These are phyloP conservation scores for Polygonum maritimum DNA, from an alignment of 148 eudicot genomes.

Conservation along the genomic window DNA sequence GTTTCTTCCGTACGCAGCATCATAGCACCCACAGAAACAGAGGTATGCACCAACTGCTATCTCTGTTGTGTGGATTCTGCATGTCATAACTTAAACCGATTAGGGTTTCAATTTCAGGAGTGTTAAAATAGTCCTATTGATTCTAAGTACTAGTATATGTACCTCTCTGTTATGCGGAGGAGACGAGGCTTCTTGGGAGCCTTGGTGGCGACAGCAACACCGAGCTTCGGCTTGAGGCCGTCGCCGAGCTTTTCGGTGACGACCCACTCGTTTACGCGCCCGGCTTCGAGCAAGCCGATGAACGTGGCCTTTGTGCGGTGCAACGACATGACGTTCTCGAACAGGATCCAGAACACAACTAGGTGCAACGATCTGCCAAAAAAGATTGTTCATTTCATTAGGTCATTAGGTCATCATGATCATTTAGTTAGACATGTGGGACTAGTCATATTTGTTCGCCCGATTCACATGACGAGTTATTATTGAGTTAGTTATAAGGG, in stretches of 20 bases:
- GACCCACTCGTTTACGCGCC: conserved; percentile 78
- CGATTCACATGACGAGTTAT: too few relatives aligned
- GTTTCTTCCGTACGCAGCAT: conserved; percentile 35
- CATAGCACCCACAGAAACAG: conserved; percentile 63
- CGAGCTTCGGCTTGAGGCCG: conserved; percentile 31
- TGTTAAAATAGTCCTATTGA: neutral
- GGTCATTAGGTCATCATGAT: neutral
- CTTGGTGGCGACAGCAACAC: conserved; percentile 11
- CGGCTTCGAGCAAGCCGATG: conserved; percentile 64
- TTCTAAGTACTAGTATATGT: neutral
- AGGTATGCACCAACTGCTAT: conserved; percentile 49
- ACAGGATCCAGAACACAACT: conserved; percentile 63
- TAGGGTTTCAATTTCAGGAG: neutral
- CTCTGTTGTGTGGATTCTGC: conserved; percentile 49
- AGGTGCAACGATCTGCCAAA: conserved; percentile 53
- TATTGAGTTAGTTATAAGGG: too few relatives aligned
- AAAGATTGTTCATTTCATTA: neutral
- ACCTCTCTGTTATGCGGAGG: conserved; percentile 17
- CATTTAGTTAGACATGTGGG: neutral
- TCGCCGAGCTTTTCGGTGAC: conserved; percentile 84
- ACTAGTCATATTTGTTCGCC: neutral
- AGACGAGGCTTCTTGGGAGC: conserved; percentile 28
- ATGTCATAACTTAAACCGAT: neutral
- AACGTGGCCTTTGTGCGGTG: conserved; percentile 81
- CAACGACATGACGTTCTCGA: conserved; percentile 85